A percentile compares a stretch with the other conserved stretches of the same genome.
phyloP scores from a whole-genome alignment of 1,139 yeast species.

The Meyerozyma elateridarum region DNA sequence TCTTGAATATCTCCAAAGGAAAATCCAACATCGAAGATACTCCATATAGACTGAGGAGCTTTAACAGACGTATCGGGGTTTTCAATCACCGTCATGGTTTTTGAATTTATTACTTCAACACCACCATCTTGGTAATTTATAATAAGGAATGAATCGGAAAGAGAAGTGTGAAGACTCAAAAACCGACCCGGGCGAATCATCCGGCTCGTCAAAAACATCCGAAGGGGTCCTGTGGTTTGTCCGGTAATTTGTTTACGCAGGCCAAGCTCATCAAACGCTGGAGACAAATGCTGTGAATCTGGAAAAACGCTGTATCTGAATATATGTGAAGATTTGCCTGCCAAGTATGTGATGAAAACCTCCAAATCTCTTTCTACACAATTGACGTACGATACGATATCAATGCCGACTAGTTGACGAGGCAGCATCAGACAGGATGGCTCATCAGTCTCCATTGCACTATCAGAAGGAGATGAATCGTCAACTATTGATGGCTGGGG shows the following conservation, averaged over 20 bases:
- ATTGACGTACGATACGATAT: slow-evolving; percentile 40
- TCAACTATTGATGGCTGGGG: slow-evolving; percentile 20
- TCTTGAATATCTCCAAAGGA: slow-evolving; percentile 28
- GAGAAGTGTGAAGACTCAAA: slow-evolving; percentile 16
- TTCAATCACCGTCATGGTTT: slow-evolving; percentile 22
- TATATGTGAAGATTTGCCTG: slow-evolving; percentile 22
- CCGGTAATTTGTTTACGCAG: slow-evolving; percentile 18
- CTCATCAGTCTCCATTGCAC: slow-evolving; percentile 19
- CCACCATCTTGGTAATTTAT: slow-evolving; percentile 36
- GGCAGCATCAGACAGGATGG: no score
- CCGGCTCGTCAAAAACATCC: slow-evolving; percentile 9
- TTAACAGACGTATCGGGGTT: slow-evolving; percentile 4
- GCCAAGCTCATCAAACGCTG: slow-evolving; percentile 32
- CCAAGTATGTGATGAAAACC: slow-evolving; percentile 31
- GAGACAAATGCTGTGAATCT: slow-evolving; percentile 22
- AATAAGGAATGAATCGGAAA: slow-evolving; percentile 22
- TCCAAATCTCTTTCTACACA: slow-evolving; percentile 32
- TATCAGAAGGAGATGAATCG: slow-evolving; percentile 10
- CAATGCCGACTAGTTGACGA: slow-evolving; percentile 25
- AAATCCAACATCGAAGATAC: slow-evolving; percentile 58
- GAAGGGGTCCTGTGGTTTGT: background rate
- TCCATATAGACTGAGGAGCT: slow-evolving; percentile 32
- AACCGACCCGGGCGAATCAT: slow-evolving; percentile 7
- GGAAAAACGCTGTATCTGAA: slow-evolving; percentile 34
- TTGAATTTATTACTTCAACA: slow-evolving; percentile 39